Evolutionary conservation across 768 basidiomycete genomes (phyloP), one percentile per base, ranked within the genome.

Genomic region (Boletus pseudo-olivaceus): DNA sequence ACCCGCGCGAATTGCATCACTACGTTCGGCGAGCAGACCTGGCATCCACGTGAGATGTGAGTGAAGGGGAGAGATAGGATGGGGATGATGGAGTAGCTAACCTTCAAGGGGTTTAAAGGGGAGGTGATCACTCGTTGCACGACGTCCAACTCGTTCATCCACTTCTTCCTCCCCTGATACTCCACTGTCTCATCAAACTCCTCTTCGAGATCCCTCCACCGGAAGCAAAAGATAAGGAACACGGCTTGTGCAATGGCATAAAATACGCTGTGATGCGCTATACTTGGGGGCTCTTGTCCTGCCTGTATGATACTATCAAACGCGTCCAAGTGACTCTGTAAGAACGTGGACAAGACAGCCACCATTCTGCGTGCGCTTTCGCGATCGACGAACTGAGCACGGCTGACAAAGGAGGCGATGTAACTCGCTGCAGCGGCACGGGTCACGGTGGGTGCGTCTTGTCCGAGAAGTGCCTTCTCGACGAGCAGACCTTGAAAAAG

Each of bases 171-270:
- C 30, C 57, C 72, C 20, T 69, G 74, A 35, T 78, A 82, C 23
- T 77, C 79, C 23, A 76, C 80, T 23, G 74, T 77, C 6, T 85
- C 87, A 14, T 82, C 78, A n/a, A 74, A 75, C 20, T 79, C 80
- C 47, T 83, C 82, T 39, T 82, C 68, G 34, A 98, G 73, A 59
- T 98, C 97, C 56, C 91, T 76, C 96, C 96, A 98, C 11, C 97
- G 78, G 73, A 98, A 99, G 70, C 97, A 98, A 70, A 99, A 99
- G 58, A 99, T 93, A 58, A 98, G 79, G 67, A 99, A 95, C 10
- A 94, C 83, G 0, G 95, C 87, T 65, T 98, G 97, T 0, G 85
- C 74, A 32, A 96, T 88, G 2, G 95, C 93, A 67, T 98, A 98
- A 67, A 98, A 98, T 19, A 96, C 81, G 27, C 80, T 82, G 61